Base-by-base conservation (phyloP, 305 asterid genomes). In the Nicotiana rustica region DNA sequence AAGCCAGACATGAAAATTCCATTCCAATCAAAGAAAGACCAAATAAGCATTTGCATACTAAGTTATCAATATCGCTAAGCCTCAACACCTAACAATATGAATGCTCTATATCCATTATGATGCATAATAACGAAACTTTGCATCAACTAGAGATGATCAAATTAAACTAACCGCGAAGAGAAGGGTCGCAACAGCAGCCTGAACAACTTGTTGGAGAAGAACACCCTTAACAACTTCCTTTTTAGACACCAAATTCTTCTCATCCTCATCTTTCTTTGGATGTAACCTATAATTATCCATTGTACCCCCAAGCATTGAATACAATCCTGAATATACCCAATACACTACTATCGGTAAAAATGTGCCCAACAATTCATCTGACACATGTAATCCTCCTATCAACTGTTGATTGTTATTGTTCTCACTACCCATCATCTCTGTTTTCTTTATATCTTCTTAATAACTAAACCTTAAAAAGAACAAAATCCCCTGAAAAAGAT, bases 281-380 rank as follows among this genome's bases (percentile, higher is more conserved):
- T 95, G 98, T 77, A 94, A 88, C 88, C 98, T 88, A 89, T 94
- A 95, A 76, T 55, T 76, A 83, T 85, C 82, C 69, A 92, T 96
- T 68, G 91, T 85, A 21, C 90, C 90, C 6, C 93, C 97, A 17
- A 93, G 75, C 88, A 93, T 66, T 5, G 88, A 83, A 88, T 95
- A 95, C 10, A 93, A 73, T 79, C 97, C 97, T 4, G 99, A 95
- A 87, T 95, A 94, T 3, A 85, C 49, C 98, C 98, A 94, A 89
- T 95, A 95, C 55, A 93, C 86, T 64, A 88, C 71, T 55, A 95
- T 90, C 52, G 99, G 99, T 71, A 83, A 84, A 83, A 94, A 79
- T 3, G 99, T 92, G 19, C 98, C 98, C 89, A 95, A 71, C 66
- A 95, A 59, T 86, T 95, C 99, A 83, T 95, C 99, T 6, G 99